Evolutionary conservation across 2,329 filamentous ascomycete genomes (phyloP).

Genomic region (Colletotrichum chrysophilum): DNA sequence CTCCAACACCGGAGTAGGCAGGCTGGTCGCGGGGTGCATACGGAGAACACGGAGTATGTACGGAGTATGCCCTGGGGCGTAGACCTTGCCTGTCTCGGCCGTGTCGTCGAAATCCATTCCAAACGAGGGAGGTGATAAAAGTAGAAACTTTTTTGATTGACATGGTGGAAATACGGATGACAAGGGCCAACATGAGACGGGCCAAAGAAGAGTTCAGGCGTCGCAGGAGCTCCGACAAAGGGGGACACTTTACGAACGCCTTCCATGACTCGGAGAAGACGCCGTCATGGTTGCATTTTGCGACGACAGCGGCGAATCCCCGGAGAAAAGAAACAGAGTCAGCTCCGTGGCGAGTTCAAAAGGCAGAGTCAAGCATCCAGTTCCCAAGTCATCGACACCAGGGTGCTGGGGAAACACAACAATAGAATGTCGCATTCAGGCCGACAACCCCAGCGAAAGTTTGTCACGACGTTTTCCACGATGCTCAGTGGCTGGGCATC

Average conservation of each 20-base stretch:
- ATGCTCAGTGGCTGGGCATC: neutral
- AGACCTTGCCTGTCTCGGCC: neutral
- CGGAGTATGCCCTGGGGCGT: neutral
- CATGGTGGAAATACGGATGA: neutral
- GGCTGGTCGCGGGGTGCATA: neutral
- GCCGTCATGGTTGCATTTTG: neutral
- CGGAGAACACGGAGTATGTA: neutral
- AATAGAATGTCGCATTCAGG: neutral
- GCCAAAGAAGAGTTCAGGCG: neutral
- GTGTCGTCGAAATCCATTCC: neutral
- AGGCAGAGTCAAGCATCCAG: neutral
- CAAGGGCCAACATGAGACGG: neutral
- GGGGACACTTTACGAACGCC: neutral
- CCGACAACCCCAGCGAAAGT: neutral
- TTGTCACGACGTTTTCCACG: neutral
- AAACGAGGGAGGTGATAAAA: neutral
- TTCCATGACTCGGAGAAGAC: neutral
- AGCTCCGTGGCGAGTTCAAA: neutral
- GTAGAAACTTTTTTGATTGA: neutral
- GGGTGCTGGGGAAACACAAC: neutral
- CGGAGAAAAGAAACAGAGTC: neutral
- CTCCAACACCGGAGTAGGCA: neutral
- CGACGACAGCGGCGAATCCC: neutral
- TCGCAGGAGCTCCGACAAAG: neutral
- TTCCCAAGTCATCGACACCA: neutral